Evolutionary conservation across 2,329 filamentous ascomycete genomes (phyloP).

Genomic region (Myriangium duriaei): DNA sequence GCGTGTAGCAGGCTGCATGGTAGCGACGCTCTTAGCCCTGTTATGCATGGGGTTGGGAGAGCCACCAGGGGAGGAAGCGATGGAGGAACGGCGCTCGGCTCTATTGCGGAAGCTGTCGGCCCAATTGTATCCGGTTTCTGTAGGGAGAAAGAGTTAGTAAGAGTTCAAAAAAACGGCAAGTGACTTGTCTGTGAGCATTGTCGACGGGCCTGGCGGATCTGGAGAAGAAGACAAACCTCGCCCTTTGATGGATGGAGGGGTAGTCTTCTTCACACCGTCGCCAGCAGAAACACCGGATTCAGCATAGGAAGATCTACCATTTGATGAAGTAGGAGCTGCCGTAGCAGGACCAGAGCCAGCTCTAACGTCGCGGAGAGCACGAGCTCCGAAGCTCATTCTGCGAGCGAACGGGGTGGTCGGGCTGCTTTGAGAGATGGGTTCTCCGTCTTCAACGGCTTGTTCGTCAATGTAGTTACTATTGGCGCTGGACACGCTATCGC

Average conservation of each 20-base stretch:
- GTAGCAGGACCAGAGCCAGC: conserved; percentile 34
- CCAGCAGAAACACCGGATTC: conserved; percentile 9
- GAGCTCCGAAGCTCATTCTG: conserved; percentile 80
- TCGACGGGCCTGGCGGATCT: conserved; percentile 6
- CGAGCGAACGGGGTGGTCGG: conserved; percentile 66
- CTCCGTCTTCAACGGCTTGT: conserved; percentile 44
- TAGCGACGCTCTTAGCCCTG: conserved; percentile 55
- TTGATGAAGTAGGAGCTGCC: conserved; percentile 42
- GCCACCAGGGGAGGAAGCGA: conserved; percentile 42
- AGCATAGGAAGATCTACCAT: conserved; percentile 43
- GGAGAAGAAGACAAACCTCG: conserved; percentile 41
- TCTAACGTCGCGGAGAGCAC: conserved; percentile 61
- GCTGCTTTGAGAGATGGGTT: conserved; percentile 43
- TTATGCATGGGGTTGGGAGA: conserved; percentile 38
- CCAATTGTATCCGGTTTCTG: conserved; percentile 95
- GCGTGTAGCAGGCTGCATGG: conserved; percentile 42
- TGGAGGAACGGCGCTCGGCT: conserved; percentile 57
- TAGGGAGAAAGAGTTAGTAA: conserved; percentile 38
- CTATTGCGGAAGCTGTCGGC: conserved; percentile 87
- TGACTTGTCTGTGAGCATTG: background rate
- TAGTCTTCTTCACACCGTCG: conserved; percentile 13
- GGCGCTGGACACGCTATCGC: conserved; percentile 31
- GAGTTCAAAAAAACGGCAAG: conserved; percentile 16
- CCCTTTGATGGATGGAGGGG: conserved; percentile 28
- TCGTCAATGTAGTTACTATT: conserved; percentile 34